These are phyloP conservation scores for Andrographis paniculata DNA, from an alignment of 305 asterid genomes.

Conservation along the genomic window DNA sequence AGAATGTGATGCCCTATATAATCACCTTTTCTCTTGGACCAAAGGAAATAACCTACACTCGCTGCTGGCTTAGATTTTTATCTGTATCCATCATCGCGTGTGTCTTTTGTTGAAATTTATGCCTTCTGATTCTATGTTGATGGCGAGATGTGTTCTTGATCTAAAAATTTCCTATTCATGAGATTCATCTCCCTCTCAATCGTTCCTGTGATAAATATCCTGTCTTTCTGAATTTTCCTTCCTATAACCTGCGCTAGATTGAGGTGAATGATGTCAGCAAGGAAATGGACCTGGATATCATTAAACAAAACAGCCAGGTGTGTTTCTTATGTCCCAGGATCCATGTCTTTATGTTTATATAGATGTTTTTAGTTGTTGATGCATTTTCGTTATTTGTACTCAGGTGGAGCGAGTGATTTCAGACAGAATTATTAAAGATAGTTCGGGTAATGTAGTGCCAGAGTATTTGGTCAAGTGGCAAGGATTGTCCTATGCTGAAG, in stretches of 20 bases:
- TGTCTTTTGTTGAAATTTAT: too few species aligned
- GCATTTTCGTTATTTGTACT: conserved; percentile 17
- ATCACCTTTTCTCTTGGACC: too few species aligned
- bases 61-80: too few species aligned
- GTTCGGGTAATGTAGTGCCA: conserved; percentile 72
- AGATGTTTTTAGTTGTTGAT: background rate
- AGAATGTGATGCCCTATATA: too few species aligned
- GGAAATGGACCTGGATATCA: conserved; percentile 99
- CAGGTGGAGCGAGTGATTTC: conserved; percentile 98
- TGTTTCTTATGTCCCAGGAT: conserved; percentile 6
- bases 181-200: conserved; percentile 8
- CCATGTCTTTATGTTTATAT: background rate
- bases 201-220: conserved; percentile 10
- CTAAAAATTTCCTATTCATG: background rate
- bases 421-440: conserved; percentile 71
- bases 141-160: background rate
- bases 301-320: conserved; percentile 92
- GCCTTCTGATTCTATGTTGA: too few species aligned
- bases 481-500: conserved; percentile 99
- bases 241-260: conserved; percentile 56
- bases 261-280: conserved; percentile 99
- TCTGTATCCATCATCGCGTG: too few species aligned
- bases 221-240: conserved; percentile 15
- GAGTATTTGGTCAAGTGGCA: conserved; percentile 98
- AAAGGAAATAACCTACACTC: too few species aligned